Percentiles rank a stretch among this genome's conserved stretches.
Conservation (phyloP, 805 yeast genomes). For the Metschnikowia cubensis region DNA sequence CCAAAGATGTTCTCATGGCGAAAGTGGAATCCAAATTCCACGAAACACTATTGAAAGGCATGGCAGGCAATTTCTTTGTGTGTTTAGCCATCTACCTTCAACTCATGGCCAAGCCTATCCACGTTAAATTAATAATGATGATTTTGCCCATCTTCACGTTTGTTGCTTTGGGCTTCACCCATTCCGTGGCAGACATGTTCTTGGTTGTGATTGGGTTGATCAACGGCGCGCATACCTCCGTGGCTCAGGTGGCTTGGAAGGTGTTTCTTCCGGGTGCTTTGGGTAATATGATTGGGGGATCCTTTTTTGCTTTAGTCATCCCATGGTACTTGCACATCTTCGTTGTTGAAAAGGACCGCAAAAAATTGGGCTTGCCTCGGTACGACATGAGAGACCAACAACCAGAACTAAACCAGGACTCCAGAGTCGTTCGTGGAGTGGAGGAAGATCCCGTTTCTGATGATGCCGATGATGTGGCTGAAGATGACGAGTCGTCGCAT, state of each 20-base stretch:
- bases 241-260: conserved; percentile 69
- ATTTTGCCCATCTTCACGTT: conserved; percentile 69
- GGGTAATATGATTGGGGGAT: conserved; percentile 81
- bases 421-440: conserved; percentile 59
- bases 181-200: conserved; percentile 81
- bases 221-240: conserved; percentile 61
- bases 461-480: conserved; percentile 11
- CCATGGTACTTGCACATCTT: conserved; percentile 73
- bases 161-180: conserved; percentile 75
- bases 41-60: conserved; percentile 62
- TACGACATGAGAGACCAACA: conserved; percentile 77
- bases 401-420: conserved; percentile 72
- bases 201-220: conserved; percentile 61
- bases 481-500: background rate
- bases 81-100: conserved; percentile 73
- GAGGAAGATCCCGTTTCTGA: conserved; percentile 8
- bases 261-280: conserved; percentile 63
- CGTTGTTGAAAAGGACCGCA: conserved; percentile 69
- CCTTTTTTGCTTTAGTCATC: conserved; percentile 55
- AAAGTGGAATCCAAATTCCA: conserved; percentile 48
- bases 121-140: conserved; percentile 65
- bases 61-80: conserved; percentile 77
- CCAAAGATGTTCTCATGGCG: conserved; percentile 43
- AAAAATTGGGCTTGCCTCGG: conserved; percentile 55
- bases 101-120: conserved; percentile 73